A percentile compares a stretch with the other conserved stretches of the same genome.
These are phyloP conservation scores for Fusarium robinianum DNA, from an alignment of 2,329 filamentous ascomycete species.

Conservation along the genomic window DNA sequence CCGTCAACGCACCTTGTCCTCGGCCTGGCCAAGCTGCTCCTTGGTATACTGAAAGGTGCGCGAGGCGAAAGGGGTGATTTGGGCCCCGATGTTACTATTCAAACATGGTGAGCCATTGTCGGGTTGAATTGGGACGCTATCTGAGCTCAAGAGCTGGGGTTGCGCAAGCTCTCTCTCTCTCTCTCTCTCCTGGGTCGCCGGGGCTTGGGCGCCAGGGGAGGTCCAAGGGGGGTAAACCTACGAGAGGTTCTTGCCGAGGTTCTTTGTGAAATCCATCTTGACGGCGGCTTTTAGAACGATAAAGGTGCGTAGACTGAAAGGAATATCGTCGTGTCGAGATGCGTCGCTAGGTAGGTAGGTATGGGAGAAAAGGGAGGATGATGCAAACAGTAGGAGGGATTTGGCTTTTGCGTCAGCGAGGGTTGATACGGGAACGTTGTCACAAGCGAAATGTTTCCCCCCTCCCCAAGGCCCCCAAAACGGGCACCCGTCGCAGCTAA, in stretches of 20 bases:
- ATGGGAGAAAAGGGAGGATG: conserved; percentile 21
- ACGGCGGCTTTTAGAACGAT: conserved; percentile 10
- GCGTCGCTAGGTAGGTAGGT: conserved; percentile 14
- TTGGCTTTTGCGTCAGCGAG: conserved; percentile 30
- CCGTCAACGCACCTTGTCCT: conserved; percentile 81
- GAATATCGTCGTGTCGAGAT: conserved; percentile 10
- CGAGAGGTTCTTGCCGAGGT: conserved; percentile 60
- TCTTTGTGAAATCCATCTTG: conserved; percentile 65
- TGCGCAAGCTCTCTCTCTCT: conserved; percentile 21
- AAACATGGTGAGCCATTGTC: conserved; percentile 18
- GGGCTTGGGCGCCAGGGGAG: conserved; percentile 17
- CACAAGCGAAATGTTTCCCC: conserved; percentile 42
- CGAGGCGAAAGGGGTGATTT: conserved; percentile 89
- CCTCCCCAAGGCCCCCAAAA: too few relatives aligned
- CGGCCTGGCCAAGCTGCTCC: conserved; percentile 92
- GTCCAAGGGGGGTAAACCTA: too few relatives aligned
- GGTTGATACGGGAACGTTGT: conserved; percentile 38
- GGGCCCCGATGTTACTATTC: conserved; percentile 67
- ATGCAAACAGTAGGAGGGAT: conserved; percentile 15
- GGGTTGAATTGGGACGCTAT: conserved; percentile 21
- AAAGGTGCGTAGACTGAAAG: conserved; percentile 1
- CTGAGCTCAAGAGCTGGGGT: conserved; percentile 18
- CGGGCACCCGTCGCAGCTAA: conserved; percentile 17
- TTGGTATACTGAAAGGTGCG: conserved; percentile 97
- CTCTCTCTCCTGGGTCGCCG: too few relatives aligned